Evolutionary conservation across 768 basidiomycete genomes (phyloP), one percentile per base, ranked within the genome.

Genomic region (Leucocoprinus leucothites): DNA sequence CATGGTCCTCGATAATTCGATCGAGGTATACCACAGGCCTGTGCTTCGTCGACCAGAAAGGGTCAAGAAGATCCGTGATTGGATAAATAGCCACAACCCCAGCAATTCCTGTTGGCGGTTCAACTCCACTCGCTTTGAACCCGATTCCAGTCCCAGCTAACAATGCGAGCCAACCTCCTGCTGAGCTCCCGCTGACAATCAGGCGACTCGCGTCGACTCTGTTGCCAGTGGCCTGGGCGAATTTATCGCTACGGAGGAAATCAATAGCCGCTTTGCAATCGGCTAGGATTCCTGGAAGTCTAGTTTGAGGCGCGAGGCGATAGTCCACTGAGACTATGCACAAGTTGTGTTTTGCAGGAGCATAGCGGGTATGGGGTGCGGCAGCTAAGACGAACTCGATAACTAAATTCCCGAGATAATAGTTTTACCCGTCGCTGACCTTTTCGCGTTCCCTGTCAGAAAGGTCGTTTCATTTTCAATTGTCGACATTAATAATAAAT

Each of bases 161-260:
- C 1, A 75, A 61, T 11, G 69, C 59, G 4, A 75, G 64, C 71
- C 71, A 75, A 0, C 74, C 74, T 2, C 74, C 74, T 1, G 74
- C 74, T 2, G 72, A 74, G 47, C 71, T 71, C 4, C 74, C 74
- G 54, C 69, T 71, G 16, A 73, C 34, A 26, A 74, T 59, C 11
- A 75, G 52, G 28, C 65, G 66, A 28, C 66, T 57, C 0, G 60
- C 14, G 55, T 74, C 68, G 16, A 70, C 69, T 11, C 69, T 61
- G 24, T 63, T 56, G 11, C 57, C 52, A 1, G 72, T 72, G 2
- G 65, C 67, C 2, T 35, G 46, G 1, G 59, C 59, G 49, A 75
- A 75, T 1, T 53, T 52, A 1, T 58, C 45, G 2, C 65, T 67
- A 13, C 57, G 61, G 18, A 75, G 49, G 48, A 67, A 74, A 24